phyloP scores from a whole-genome alignment of 2,329 filamentous ascomycete genomes.

The Chaetomium sp. region DNA sequence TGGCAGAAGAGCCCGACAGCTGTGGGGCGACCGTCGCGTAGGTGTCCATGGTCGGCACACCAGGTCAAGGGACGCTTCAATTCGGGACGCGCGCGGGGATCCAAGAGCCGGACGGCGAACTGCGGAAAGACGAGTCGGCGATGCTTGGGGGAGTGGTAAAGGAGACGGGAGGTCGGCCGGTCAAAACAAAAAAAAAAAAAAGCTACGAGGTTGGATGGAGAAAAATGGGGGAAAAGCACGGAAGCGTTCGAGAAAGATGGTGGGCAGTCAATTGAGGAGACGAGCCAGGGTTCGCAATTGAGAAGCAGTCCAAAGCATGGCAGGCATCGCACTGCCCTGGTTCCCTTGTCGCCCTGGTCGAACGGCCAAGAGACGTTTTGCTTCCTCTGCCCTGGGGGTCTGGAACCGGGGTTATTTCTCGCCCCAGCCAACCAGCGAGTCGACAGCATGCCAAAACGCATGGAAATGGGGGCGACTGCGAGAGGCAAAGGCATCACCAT shows the following conservation, averaged over 20 bases:
- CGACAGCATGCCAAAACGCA: too few species aligned
- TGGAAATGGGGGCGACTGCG: too few species aligned
- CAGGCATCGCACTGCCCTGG: neutral
- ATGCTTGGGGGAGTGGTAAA: too few species aligned
- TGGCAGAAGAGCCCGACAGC: conserved; percentile 21
- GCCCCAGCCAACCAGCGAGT: too few species aligned
- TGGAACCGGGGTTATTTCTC: too few species aligned
- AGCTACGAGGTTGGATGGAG: too few species aligned
- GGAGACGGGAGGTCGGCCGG: too few species aligned
- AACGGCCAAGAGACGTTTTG: too few species aligned
- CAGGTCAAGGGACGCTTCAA: conserved; percentile 14
- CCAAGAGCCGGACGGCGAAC: neutral
- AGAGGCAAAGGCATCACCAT: too few species aligned
- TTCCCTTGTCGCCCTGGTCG: too few species aligned
- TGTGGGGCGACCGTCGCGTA: conserved; percentile 23
- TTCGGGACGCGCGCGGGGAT: neutral
- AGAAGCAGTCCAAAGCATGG: neutral
- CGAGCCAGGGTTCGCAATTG: neutral
- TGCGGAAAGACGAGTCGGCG: neutral
- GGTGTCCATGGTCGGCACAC: conserved; percentile 22
- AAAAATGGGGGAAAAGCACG: too few species aligned
- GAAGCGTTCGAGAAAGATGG: neutral
- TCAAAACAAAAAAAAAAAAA: too few species aligned
- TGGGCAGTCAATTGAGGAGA: neutral
- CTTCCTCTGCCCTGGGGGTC: neutral